Evolutionary conservation across 2,329 filamentous ascomycete genomes (phyloP), one percentile per base, ranked within the genome.

Genomic region (Fusarium nematophilum): DNA sequence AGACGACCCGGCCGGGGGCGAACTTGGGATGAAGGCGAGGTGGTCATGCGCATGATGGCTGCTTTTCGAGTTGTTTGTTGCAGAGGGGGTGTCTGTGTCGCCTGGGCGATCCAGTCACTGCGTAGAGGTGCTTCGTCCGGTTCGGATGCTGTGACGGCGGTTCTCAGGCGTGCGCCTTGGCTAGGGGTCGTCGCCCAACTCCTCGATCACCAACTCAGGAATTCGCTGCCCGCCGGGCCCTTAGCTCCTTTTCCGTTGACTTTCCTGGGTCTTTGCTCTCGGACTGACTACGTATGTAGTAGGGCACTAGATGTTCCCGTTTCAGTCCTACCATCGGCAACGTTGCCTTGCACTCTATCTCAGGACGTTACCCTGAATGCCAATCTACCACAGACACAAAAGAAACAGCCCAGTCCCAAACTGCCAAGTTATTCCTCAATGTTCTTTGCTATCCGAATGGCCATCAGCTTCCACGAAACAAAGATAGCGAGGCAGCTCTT

Each of bases 71-170:
- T 15, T 9, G 15, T 30, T 26, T 59, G 43, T 34, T 30, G 47
- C 36, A 38, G 33, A 6, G n/a, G 43, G 51, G 29, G n/a, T n/a
- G n/a, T 31, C 38, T 52, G 59, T 59, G 46, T 36, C 25, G 42
- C 56, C 44, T 26, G 15, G 18, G 17, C 30, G 25, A 27, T 18
- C n/a, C 46, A 63, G 45, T 61, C 21, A 53, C 34, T 33, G 39
- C 39, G 10, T 33, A 43, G 36, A 57, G 34, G 14, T 21, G 27
- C 33, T 6, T 52, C 25, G 13, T 34, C 23, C 31, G 30, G 29
- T 30, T 13, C 40, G 25, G 25, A 40, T 57, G 37, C 37, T 62
- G 59, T 40, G 51, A 64, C 62, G 17, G 21, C 15, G n/a, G n/a
- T 53, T 36, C 31, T 26, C 17, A 53, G 11, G 52, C 53, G 43